A percentile compares a stretch with the other conserved stretches of the same genome.
Evolutionary conservation across 2,329 filamentous ascomycete species (phyloP).

Genomic region (Pseudopithomyces maydicus): DNA sequence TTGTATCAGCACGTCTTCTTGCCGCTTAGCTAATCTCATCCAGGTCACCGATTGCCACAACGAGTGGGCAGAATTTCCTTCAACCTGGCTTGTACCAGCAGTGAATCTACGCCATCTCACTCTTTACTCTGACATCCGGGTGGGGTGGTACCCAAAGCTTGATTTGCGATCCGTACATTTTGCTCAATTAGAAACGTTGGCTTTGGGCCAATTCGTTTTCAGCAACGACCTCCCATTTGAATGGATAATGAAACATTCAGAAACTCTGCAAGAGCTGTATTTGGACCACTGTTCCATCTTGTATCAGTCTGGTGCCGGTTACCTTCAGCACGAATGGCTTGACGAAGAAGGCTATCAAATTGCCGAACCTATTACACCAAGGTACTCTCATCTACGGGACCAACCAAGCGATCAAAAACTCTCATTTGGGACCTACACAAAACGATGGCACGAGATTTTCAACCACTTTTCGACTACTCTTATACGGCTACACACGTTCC

Average conservation of each 20-base stretch:
- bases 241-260: slow-evolving; percentile 12
- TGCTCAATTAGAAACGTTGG: slow-evolving; percentile 5
- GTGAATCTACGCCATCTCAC: slow-evolving; percentile 6
- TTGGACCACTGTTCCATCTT: slow-evolving; percentile 14
- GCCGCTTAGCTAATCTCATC: background rate
- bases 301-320: slow-evolving; percentile 1
- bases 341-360: slow-evolving; percentile 10
- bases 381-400: background rate
- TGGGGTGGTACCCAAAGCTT: slow-evolving; percentile 14
- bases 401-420: background rate
- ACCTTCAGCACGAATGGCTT: slow-evolving; percentile 2
- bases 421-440: background rate
- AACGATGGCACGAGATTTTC: slow-evolving; percentile 14
- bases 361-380: background rate
- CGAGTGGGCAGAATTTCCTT: slow-evolving; percentile 4
- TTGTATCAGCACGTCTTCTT: too few relatives aligned
- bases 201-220: slow-evolving; percentile 9
- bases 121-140: slow-evolving; percentile 10
- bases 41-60: background rate
- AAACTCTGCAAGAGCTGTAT: slow-evolving; percentile 10
- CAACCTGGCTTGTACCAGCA: slow-evolving; percentile 3
- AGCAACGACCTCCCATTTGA: slow-evolving; percentile 10
- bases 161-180: slow-evolving; percentile 10
- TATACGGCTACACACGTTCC: slow-evolving; percentile 1
- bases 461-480: background rate